Percentiles rank a stretch among this genome's conserved stretches.
Evolutionary conservation across 2,329 filamentous ascomycete genomes (phyloP).

Genomic region (Diaporthe caulivora): DNA sequence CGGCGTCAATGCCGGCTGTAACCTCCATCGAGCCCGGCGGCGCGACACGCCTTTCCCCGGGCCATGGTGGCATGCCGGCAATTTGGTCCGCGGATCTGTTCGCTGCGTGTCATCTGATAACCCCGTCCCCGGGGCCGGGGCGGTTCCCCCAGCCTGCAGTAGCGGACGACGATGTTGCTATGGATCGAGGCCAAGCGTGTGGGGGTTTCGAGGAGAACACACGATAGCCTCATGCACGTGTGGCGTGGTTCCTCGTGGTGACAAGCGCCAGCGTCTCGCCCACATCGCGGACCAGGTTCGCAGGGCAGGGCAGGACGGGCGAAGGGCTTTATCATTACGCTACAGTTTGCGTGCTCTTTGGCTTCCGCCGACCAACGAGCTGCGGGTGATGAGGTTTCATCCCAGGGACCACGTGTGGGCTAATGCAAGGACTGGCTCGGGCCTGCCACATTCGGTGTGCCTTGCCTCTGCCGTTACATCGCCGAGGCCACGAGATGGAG

Average conservation of each 20-base stretch:
- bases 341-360: neutral
- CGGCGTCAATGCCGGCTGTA: conserved; percentile 19
- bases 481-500: neutral
- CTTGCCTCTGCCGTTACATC: conserved; percentile 20
- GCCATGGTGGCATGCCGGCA: conserved; percentile 25
- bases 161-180: neutral
- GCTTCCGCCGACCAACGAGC: neutral
- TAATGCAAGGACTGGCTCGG: conserved; percentile 9
- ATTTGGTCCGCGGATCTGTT: conserved; percentile 24
- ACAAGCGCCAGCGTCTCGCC: neutral
- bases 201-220: neutral
- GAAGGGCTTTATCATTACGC: neutral
- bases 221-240: conserved; percentile 2
- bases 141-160: conserved; percentile 29
- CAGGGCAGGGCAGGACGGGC: neutral
- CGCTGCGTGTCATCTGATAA: conserved; percentile 9
- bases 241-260: conserved; percentile 7
- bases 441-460: conserved; percentile 11
- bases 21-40: conserved; percentile 17
- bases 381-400: conserved; percentile 15
- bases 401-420: conserved; percentile 14
- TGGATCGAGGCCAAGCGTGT: conserved; percentile 27
- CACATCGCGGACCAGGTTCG: neutral
- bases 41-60: conserved; percentile 15
- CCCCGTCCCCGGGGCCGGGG: neutral